These are phyloP conservation scores for Sporisorium graminicola DNA, from an alignment of 1,284 basidiomycete genomes.

Conservation along the genomic window DNA sequence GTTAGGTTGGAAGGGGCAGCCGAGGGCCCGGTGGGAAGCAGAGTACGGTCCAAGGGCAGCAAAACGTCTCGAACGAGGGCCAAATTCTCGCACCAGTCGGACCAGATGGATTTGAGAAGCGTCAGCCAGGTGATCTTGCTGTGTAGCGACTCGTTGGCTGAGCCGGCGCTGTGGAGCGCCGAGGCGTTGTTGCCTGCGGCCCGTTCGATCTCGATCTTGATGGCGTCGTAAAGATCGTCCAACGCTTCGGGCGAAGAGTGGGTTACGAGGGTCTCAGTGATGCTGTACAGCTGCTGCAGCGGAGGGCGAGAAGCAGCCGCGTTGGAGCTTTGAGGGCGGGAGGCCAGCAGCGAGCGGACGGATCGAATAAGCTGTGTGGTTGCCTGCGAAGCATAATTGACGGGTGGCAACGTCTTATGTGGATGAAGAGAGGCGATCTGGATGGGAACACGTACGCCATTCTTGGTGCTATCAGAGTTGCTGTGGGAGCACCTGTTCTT, in stretches of 20 bases:
- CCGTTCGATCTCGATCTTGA: constrained; percentile 62
- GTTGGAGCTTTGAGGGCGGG: constrained; percentile 3
- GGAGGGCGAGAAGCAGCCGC: constrained; percentile 10
- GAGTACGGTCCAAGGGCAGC: constrained; percentile 35
- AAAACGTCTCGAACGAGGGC: constrained; percentile 41
- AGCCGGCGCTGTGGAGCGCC: constrained; percentile 30
- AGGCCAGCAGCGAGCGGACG: constrained; percentile 36
- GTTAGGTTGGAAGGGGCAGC: background rate
- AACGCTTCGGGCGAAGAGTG: constrained; percentile 14
- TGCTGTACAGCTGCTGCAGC: constrained; percentile 48
- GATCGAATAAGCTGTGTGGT: constrained; percentile 39
- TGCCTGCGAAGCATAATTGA: constrained; percentile 32
- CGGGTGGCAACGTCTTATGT: constrained; percentile 24
- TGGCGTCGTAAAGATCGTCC: constrained; percentile 51
- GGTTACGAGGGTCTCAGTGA: constrained; percentile 26
- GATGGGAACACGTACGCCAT: background rate
- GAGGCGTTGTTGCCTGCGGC: constrained; percentile 42
- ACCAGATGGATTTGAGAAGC: constrained; percentile 49
- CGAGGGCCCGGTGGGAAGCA: constrained; percentile 5
- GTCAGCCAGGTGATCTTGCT: constrained; percentile 45
- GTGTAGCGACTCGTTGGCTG: constrained; percentile 24
- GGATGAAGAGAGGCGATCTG: constrained; percentile 27
- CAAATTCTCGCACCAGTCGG: constrained; percentile 50
- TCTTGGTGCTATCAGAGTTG: background rate
- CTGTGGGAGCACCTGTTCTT: constrained; percentile 6